phyloP scores from a whole-genome alignment of 352 stramenopile species.

The Pythium monospermum region DNA sequence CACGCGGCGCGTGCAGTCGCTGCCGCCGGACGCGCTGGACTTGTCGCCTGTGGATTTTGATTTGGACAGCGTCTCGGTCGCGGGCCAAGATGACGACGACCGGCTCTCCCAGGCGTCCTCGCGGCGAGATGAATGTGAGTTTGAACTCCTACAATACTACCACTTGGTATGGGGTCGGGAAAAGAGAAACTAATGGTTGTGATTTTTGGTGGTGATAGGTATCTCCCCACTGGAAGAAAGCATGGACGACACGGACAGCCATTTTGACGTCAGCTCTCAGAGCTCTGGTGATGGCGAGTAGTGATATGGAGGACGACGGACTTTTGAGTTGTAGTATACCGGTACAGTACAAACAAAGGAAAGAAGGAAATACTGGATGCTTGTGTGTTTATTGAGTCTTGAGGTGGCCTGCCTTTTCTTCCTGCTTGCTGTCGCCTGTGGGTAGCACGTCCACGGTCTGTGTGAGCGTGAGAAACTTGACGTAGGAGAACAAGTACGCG shows the following conservation, averaged over 20 bases:
- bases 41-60: constrained; percentile 64
- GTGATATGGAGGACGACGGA: background rate
- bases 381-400: background rate
- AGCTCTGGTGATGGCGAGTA: constrained; percentile 32
- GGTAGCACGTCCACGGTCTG: constrained; percentile 5
- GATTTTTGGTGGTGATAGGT: constrained; percentile 27
- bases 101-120: constrained; percentile 71
- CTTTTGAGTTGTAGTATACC: too few relatives aligned
- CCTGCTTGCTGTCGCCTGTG: background rate
- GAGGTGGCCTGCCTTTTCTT: too few relatives aligned
- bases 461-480: constrained; percentile 49
- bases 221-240: constrained; percentile 76
- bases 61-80: constrained; percentile 80
- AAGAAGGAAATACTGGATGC: too few relatives aligned
- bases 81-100: constrained; percentile 39
- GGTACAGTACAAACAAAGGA: too few relatives aligned
- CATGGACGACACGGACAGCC: constrained; percentile 68
- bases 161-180: background rate
- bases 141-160: background rate
- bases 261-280: constrained; percentile 82
- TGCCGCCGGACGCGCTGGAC: constrained; percentile 53
- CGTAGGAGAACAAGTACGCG: constrained; percentile 70
- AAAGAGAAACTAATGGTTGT: background rate
- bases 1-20: constrained; percentile 50
- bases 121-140: constrained; percentile 67